These are phyloP conservation scores for Aspergillus costaricaensis DNA, from an alignment of 2,329 filamentous ascomycete species.

Conservation along the genomic window DNA sequence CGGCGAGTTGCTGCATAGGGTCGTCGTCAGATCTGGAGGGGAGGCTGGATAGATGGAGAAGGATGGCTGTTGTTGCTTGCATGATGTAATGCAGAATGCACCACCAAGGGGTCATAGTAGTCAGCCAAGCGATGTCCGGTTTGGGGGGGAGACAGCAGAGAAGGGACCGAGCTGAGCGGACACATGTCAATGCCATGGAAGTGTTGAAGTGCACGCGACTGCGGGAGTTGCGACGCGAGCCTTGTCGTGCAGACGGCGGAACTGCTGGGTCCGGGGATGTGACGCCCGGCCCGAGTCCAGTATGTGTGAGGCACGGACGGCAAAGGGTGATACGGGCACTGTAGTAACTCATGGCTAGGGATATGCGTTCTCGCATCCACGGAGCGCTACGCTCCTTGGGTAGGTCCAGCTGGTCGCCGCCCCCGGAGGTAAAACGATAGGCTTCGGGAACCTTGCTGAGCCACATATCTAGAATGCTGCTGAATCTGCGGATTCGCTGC, in stretches of 20 bases:
- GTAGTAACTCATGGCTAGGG: constrained; percentile 45
- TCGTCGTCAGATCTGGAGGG: constrained; percentile 5
- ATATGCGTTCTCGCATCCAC: constrained; percentile 34
- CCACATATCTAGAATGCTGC: constrained; percentile 38
- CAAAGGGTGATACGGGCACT: constrained; percentile 43
- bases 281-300: constrained; percentile 20
- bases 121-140: constrained; percentile 37
- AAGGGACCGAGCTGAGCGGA: constrained; percentile 41
- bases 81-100: constrained; percentile 46
- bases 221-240: background rate
- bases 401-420: constrained; percentile 24
- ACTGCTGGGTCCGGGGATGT: background rate
- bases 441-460: constrained; percentile 32
- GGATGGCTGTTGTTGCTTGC: constrained; percentile 44
- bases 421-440: constrained; percentile 37
- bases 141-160: constrained; percentile 43
- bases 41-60: constrained; percentile 39
- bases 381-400: constrained; percentile 11
- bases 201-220: constrained; percentile 16
- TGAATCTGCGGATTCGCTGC: constrained; percentile 35
- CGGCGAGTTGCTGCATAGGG: constrained; percentile 19
- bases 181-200: constrained; percentile 37
- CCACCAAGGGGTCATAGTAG: constrained; percentile 44
- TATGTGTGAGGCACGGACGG: constrained; percentile 44
- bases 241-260: background rate